Evolutionary conservation across 352 stramenopile genomes (phyloP).

Genomic region (Ophiocytium majus): DNA sequence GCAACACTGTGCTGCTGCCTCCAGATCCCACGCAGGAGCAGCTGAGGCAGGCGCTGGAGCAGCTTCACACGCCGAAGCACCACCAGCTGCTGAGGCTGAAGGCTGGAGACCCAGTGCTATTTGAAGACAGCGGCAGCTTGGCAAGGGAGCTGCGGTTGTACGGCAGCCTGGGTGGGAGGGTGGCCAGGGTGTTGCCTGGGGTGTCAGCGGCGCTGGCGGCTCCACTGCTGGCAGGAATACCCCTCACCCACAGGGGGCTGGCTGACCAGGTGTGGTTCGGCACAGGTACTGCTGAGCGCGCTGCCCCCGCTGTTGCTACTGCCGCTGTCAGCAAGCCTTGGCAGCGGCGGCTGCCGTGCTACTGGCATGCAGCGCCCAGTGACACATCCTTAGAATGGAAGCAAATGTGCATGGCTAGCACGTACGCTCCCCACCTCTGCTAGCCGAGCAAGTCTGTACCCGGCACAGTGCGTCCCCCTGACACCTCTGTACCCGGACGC

Average conservation of each 20-base stretch:
- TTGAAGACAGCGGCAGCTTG: background rate
- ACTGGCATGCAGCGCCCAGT: background rate
- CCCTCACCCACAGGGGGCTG: conserved; percentile 89
- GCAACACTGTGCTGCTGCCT: background rate
- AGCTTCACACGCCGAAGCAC: background rate
- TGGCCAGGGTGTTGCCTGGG: conserved; percentile 77
- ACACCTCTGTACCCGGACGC: too few species aligned
- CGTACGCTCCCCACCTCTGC: too few species aligned
- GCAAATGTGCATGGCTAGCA: too few species aligned
- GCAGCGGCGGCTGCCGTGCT: background rate
- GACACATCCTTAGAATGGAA: background rate
- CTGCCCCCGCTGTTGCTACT: background rate
- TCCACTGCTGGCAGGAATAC: conserved; percentile 84
- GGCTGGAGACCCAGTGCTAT: background rate
- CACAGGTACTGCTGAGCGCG: conserved; percentile 63
- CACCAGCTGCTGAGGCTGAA: background rate
- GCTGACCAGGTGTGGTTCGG: conserved; percentile 86
- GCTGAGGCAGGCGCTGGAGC: background rate
- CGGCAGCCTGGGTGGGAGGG: conserved; percentile 57
- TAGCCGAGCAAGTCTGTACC: too few species aligned
- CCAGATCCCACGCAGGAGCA: background rate
- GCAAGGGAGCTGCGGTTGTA: background rate
- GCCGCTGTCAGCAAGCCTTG: background rate
- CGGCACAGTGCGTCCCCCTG: too few species aligned
- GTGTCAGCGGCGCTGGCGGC: conserved; percentile 89